Conservation (phyloP, 2,329 filamentous ascomycete genomes). For the Pseudocercospora pini-densiflorae region DNA sequence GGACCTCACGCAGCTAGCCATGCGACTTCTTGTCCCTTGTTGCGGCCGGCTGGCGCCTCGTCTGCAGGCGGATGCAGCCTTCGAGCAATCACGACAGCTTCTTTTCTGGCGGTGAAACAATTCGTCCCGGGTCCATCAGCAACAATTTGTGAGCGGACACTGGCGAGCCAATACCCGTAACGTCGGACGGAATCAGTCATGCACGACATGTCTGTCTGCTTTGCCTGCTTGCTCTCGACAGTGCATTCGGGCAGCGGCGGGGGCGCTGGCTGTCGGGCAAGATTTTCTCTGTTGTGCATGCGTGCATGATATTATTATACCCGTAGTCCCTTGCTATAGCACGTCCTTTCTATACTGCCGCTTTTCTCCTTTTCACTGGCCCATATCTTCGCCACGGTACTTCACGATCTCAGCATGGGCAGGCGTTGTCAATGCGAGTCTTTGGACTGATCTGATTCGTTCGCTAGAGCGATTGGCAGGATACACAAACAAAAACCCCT, state of each 20-base stretch:
- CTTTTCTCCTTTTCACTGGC: not conserved
- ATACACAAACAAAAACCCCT: not conserved
- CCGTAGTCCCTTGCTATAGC: not conserved
- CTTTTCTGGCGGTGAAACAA: conserved; percentile 11
- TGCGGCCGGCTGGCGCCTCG: conserved; percentile 1
- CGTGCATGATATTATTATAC: not conserved
- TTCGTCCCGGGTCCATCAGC: not conserved
- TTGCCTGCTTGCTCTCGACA: conserved; percentile 6
- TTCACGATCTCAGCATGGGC: conserved; percentile 7
- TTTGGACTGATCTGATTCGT: conserved; percentile 2
- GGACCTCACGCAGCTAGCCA: conserved; percentile 5
- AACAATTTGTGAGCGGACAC: conserved; percentile 6
- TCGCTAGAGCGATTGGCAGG: conserved; percentile 6
- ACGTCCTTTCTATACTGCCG: not conserved
- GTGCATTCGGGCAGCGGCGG: not conserved
- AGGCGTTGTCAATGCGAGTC: conserved; percentile 2
- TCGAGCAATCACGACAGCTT: conserved; percentile 4
- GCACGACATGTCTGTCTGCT: conserved; percentile 7
- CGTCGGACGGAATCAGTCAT: conserved; percentile 1
- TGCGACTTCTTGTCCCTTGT: not conserved
- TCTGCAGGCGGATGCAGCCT: conserved; percentile 6
- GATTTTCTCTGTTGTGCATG: conserved; percentile 7
- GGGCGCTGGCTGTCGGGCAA: conserved; percentile 1
- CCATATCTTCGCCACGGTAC: conserved; percentile 13
- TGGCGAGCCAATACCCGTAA: not conserved